Evolutionary conservation across 768 basidiomycete genomes (phyloP), one percentile per base, ranked within the genome.

Genomic region (Infundibulicybe gibba): DNA sequence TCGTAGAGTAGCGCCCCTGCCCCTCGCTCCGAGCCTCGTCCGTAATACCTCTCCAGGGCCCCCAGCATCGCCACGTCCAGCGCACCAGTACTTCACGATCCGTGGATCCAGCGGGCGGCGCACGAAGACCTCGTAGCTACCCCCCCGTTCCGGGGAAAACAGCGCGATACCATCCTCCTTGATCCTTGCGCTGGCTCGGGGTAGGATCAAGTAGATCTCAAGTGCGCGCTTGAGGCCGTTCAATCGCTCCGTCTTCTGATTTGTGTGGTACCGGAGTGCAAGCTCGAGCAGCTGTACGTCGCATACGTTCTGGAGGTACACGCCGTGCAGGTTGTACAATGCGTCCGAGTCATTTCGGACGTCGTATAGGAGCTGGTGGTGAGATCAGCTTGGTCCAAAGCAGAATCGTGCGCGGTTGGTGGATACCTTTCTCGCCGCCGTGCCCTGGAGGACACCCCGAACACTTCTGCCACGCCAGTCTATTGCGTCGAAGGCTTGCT

Each of bases 301-400:
- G 50, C 57, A 60, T 0, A 62, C 56, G 44, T 63, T 63, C 15
- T 52, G 50, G 8, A 68, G 50, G 5, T 48, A 48, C 14, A 68
- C 47, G 12, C 50, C 49, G 48, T 62, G 64, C 15, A 62, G 45
- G 35, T 64, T 56, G 41, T 45, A 62, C 10, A 68, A 48, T 0
- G 67, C 65, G 40, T 68, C 67, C 2, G 67, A 61, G 49, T 68
- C 67, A 47, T 60, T 63, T 15, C 67, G 51, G 19, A 68, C 63
- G 42, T 68, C 67, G 49, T 56, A 68, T 38, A 68, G 63, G 9
- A 64, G 49, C 65, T 67, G 20, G n/a, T n/a, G 15, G 34, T 14
- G 17, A 3, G 17, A n/a, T n/a, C 35, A 25, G 35, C 14, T 38
- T 6, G 10, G 35, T n/a, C n/a, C 35, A 10, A 19, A 19, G 10